phyloP scores from a whole-genome alignment of 1,139 yeast genomes.

The Blastobotrys ciferrii region DNA sequence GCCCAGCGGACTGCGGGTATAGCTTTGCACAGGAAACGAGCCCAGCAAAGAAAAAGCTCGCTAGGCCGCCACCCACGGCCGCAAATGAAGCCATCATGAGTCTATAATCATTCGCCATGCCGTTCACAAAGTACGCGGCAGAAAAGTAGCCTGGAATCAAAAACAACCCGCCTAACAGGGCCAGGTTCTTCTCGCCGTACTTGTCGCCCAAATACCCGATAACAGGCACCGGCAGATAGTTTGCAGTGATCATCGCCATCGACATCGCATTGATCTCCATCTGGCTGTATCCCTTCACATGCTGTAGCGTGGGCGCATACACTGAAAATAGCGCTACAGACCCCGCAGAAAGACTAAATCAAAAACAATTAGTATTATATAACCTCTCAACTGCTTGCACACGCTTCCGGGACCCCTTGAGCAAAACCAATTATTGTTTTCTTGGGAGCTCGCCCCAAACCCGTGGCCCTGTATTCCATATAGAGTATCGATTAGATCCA shows the following conservation, averaged over 20 bases:
- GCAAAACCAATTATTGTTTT: not conserved
- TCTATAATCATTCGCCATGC: constrained; percentile 18
- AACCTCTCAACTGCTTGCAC: not conserved
- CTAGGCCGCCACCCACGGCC: constrained; percentile 77
- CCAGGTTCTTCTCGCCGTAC: constrained; percentile 76
- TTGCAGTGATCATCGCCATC: constrained; percentile 72
- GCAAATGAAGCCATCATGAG: constrained; percentile 39
- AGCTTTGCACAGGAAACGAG: constrained; percentile 81
- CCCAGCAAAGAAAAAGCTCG: constrained; percentile 74
- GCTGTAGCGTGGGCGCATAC: constrained; percentile 68
- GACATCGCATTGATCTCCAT: constrained; percentile 76
- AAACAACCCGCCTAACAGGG: constrained; percentile 58
- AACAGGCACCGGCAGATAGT: constrained; percentile 80
- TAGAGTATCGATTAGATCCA: too few species aligned
- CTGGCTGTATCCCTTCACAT: constrained; percentile 57
- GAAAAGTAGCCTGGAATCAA: constrained; percentile 72
- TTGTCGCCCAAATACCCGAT: constrained; percentile 82
- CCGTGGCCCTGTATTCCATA: not conserved
- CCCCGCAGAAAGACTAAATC: constrained; percentile 69
- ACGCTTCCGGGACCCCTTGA: not conserved
- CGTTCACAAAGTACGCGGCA: constrained; percentile 39
- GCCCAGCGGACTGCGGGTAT: constrained; percentile 68
- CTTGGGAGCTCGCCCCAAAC: not conserved
- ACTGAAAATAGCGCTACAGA: constrained; percentile 78
- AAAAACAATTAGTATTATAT: too few species aligned